A percentile compares a stretch with the other conserved stretches of the same genome.
Evolutionary conservation across 495 filamentous ascomycete species (phyloP).

Genomic region (Podospora appendiculata): DNA sequence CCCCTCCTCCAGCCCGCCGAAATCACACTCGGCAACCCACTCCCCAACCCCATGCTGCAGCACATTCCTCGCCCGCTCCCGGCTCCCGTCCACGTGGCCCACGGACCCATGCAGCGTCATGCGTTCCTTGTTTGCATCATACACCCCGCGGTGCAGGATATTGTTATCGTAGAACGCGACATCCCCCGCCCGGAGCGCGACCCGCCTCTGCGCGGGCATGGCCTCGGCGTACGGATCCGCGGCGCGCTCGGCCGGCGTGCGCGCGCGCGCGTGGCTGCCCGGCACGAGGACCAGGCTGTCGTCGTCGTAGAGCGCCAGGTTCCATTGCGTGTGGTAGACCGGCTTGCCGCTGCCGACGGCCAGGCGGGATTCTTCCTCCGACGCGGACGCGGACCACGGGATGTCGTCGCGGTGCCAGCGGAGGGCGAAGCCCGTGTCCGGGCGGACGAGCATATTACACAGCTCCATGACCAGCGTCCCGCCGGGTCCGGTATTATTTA

Average conservation of each 20-base stretch:
- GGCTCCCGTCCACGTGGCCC: conserved; percentile 48
- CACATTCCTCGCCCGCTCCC: conserved; percentile 63
- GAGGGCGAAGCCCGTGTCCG: conserved; percentile 53
- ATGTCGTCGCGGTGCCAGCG: conserved; percentile 79
- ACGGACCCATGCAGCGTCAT: conserved; percentile 80
- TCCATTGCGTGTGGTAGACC: conserved; percentile 64
- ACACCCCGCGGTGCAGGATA: conserved; percentile 76
- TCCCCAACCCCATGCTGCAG: conserved; percentile 77
- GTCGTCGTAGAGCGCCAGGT: conserved; percentile 64
- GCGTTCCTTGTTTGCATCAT: conserved; percentile 50
- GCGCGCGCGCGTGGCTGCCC: conserved; percentile 56
- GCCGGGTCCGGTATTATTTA: neutral
- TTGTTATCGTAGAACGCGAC: conserved; percentile 84
- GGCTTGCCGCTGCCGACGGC: conserved; percentile 21
- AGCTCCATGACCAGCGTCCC: conserved; percentile 67
- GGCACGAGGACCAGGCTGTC: conserved; percentile 61
- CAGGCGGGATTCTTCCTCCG: conserved; percentile 45
- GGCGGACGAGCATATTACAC: conserved; percentile 70
- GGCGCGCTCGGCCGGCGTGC: conserved; percentile 56
- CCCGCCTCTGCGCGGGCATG: conserved; percentile 54
- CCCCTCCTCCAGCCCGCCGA: conserved; percentile 30
- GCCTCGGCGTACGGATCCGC: conserved; percentile 49
- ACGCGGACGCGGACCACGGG: conserved; percentile 41
- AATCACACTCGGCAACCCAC: conserved; percentile 56
- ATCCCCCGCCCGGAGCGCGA: conserved; percentile 61